Evolutionary conservation across 2,329 filamentous ascomycete genomes (phyloP).

Genomic region (Neurospora crassa): DNA sequence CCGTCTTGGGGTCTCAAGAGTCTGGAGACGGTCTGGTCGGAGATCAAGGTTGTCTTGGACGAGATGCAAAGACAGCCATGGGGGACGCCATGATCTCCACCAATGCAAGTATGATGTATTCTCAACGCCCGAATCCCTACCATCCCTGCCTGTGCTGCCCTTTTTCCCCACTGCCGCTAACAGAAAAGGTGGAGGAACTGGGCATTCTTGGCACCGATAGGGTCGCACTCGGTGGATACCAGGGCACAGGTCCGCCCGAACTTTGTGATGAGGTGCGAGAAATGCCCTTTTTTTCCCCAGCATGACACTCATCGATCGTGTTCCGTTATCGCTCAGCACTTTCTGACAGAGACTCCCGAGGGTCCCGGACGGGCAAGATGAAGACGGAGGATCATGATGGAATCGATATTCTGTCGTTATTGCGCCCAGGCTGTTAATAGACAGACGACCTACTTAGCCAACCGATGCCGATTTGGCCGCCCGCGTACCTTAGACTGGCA

Average conservation of each 20-base stretch:
- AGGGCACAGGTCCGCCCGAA: background rate
- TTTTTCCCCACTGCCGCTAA: background rate
- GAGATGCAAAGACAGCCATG: background rate
- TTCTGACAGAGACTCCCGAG: background rate
- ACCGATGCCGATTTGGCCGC: background rate
- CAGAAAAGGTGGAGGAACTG: background rate
- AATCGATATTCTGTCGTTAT: background rate
- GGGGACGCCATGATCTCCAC: constrained; percentile 7
- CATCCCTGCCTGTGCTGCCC: background rate
- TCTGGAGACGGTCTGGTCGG: background rate
- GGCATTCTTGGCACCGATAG: background rate
- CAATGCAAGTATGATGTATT: constrained; percentile 10
- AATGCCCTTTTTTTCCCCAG: background rate
- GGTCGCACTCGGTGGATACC: background rate
- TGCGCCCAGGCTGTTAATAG: background rate
- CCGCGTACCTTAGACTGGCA: background rate
- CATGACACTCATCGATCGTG: background rate
- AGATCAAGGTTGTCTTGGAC: background rate
- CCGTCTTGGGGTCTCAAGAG: background rate
- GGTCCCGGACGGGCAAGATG: background rate
- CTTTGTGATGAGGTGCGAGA: background rate
- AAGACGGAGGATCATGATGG: background rate
- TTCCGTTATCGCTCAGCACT: background rate
- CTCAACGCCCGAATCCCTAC: constrained; percentile 9
- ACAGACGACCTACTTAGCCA: background rate